A percentile compares a stretch with the other conserved stretches of the same genome.
These are phyloP conservation scores for Hypsizygus marmoreus DNA, from an alignment of 768 basidiomycete species.

Conservation along the genomic window DNA sequence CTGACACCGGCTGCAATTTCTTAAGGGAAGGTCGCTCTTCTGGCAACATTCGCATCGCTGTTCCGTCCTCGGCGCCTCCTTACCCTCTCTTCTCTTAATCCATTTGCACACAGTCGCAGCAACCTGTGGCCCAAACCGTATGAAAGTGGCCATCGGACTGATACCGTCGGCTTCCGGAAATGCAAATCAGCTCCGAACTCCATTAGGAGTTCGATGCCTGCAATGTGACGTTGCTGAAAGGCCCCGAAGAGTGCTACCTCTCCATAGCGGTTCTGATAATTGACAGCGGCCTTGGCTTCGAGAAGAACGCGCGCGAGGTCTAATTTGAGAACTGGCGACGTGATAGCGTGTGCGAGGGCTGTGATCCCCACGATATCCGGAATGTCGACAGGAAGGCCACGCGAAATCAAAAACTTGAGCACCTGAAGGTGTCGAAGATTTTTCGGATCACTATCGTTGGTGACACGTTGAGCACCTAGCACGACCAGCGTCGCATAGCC, in stretches of 20 bases:
- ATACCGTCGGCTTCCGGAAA: constrained; percentile 39
- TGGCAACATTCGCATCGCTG: constrained; percentile 47
- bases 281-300: constrained; percentile 47
- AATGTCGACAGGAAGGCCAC: constrained; percentile 40
- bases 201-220: constrained; percentile 46
- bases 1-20: constrained; percentile 45
- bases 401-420: constrained; percentile 41
- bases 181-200: constrained; percentile 50
- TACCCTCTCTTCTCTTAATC: constrained; percentile 47
- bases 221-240: constrained; percentile 29
- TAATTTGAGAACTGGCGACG: constrained; percentile 22
- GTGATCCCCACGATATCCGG: constrained; percentile 51
- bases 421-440: constrained; percentile 34
- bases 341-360: constrained; percentile 49
- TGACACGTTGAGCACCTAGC: constrained; percentile 45
- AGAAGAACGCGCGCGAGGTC: constrained; percentile 41
- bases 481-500: constrained; percentile 44
- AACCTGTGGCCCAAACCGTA: constrained; percentile 42
- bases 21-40: constrained; percentile 30
- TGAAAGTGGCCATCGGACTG: constrained; percentile 30
- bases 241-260: constrained; percentile 40
- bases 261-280: constrained; percentile 52
- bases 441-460: too few relatives aligned
- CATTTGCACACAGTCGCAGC: constrained; percentile 47
- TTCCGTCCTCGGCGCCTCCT: constrained; percentile 40